Conservation (phyloP, 1,139 yeast species). For the Candida smagusa region DNA sequence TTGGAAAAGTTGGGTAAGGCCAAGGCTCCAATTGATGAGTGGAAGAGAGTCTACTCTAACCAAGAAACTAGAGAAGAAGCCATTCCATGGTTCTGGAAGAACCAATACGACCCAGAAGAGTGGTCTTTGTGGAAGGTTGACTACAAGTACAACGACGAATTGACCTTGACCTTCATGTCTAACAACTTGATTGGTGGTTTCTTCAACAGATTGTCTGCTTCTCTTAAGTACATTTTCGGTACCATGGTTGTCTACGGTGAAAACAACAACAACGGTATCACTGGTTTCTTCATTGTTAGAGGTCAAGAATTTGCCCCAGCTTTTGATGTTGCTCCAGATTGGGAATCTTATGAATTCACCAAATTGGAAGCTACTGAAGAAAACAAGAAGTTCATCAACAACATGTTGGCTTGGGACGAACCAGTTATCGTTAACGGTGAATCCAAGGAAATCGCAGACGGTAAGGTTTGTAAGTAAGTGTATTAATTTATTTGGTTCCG, state of each 20-base stretch:
- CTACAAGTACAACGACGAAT: slow-evolving; percentile 97
- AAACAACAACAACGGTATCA: slow-evolving; percentile 96
- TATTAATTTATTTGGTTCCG: neutral
- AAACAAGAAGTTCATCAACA: slow-evolving; percentile 39
- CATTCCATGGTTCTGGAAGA: slow-evolving; percentile 96
- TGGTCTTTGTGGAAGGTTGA: slow-evolving; percentile 95
- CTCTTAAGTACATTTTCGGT: slow-evolving; percentile 94
- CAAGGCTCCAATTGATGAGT: slow-evolving; percentile 76
- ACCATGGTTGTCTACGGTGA: slow-evolving; percentile 94
- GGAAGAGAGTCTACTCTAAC: slow-evolving; percentile 97
- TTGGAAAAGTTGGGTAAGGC: slow-evolving; percentile 78
- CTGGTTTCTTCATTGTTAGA: slow-evolving; percentile 92
- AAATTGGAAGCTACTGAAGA: slow-evolving; percentile 42
- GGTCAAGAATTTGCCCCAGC: slow-evolving; percentile 93
- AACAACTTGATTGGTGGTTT: slow-evolving; percentile 98
- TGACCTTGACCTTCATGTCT: slow-evolving; percentile 96
- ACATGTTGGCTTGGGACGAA: slow-evolving; percentile 54
- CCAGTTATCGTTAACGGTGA: slow-evolving; percentile 46
- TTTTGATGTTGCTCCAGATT: slow-evolving; percentile 98
- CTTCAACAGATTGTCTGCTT: slow-evolving; percentile 91
- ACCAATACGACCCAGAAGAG: slow-evolving; percentile 86
- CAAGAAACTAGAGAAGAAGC: slow-evolving; percentile 95
- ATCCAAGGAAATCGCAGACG: slow-evolving; percentile 47
- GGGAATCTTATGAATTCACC: slow-evolving; percentile 65
- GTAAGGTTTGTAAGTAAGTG: slow-evolving; percentile 49